Evolutionary conservation across 805 yeast genomes (phyloP), one percentile per base, ranked within the genome.

Genomic region (Zygoascus flipseniorum): DNA sequence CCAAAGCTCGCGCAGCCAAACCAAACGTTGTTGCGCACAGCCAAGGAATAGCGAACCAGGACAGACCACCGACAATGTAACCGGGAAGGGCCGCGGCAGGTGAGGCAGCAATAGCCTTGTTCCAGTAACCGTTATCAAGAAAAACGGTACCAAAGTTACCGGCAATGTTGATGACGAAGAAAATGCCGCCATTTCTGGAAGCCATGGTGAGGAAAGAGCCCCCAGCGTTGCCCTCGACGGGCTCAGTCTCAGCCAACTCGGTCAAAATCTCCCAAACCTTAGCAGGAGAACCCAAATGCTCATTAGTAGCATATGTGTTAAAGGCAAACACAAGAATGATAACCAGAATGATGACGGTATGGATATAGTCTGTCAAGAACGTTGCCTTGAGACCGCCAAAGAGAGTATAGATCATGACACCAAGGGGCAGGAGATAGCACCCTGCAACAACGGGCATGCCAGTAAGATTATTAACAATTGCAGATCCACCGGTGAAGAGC

Each of bases 31-130:
- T 83, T 14, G 95, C 86, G 50, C 82, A 77, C 54, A 86, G 76
- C 74, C 83, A 84, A 47, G 97, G 97, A 59, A 89, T 83, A 8
- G 95, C 90, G 65, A 87, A 85, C 96, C 97, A 89, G 0, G 92
- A 85, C 46, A 89, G 68, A 31, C 96, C 96, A 54, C 96, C 97
- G 54, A 86, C 70, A 26, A 87, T 82, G 68, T 89, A 89, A 20
- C 96, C 97, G 8, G 93, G 92, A 60, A 89, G 72, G 31, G 95
- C 88, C 47, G 93, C 82, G 10, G 81, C 85, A 20, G 96, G 95
- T 56, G 84, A 77, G 8, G 92, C 83, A 31, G 95, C 88, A 66
- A 89, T 85, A 11, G 95, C 95, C 71, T 88, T 88, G 71, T 85
- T 85, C 82, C 89, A 87, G 70, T 88, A 89, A 28, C 95, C 93